Evolutionary conservation across 163 green algal species (phyloP), one percentile per base, ranked within the genome.

Genomic region (Scenedesmus sp.): DNA sequence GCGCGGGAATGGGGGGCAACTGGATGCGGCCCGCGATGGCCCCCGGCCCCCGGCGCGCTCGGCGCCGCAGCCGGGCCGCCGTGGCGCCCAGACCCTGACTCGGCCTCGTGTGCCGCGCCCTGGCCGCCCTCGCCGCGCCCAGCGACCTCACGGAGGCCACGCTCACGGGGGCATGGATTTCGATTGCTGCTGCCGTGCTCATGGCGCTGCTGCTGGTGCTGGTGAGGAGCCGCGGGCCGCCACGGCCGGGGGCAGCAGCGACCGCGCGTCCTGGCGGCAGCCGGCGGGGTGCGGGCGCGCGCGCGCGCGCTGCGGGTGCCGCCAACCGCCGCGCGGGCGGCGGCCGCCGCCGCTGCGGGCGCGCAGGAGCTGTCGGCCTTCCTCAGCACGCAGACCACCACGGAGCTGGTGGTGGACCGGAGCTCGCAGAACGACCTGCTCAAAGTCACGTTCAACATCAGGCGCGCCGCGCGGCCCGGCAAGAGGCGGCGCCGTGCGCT

Each of bases 401-500:
- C 90, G 2, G 76, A 93, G 57, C 79, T 98, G 45, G 77, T 98
- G 0, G 94, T 98, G 1, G 95, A 98, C 78, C 84, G 92, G 39
- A 96, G 89, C 60, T 60, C 85, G 31, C 89, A 94, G 17, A 94
- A 94, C 14, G 95, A 98, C 63, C 85, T 98, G n/a, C 74, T 98
- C 18, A 91, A 95, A 33, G 89, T 98, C 28, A 98, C 97, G 82
- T 98, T 98, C 87, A 98, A 98, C 81, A 86, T 98, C 79, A 95
- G 87, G 89, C 90, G 33, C 26, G 71, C 14, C 7, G 7, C 7
- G 39, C 39, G 39, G 39, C 39, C 7, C n/a, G n/a, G n/a, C n/a
- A n/a, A 2, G 3, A 48, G 4, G 13, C 28, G 28, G 31, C 31
- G 1, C 11, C 20, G 3, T 13, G 28, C 42, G 26, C 7, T 73